These are phyloP conservation scores for Picea sitchensis DNA, from an alignment of 75 land plant genomes.

Conservation along the genomic window DNA sequence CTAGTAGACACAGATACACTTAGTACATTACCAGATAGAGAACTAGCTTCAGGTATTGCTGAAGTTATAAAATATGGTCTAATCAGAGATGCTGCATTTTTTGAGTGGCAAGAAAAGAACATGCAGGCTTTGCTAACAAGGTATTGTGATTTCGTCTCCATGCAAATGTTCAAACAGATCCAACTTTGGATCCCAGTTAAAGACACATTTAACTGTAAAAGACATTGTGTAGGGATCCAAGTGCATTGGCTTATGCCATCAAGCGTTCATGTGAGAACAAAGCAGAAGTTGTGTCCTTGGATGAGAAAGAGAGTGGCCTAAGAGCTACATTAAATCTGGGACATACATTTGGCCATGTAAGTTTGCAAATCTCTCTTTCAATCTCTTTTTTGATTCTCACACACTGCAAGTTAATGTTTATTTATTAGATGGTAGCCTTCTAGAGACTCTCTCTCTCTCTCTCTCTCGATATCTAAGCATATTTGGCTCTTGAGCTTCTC, in stretches of 20 bases:
- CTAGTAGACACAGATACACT: conserved; percentile 90
- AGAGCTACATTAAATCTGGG: conserved; percentile 92
- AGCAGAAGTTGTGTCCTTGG: conserved; percentile 94
- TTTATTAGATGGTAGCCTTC: not conserved
- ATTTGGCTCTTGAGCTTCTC: no score
- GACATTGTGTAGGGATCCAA: conserved; percentile 61
- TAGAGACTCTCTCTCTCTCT: no score
- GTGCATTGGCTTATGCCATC: conserved; percentile 86
- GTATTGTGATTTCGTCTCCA: conserved; percentile 24
- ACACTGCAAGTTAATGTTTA: no score
- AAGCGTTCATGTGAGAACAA: conserved; percentile 96
- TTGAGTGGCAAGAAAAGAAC: conserved; percentile 97
- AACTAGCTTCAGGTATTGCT: conserved; percentile 89
- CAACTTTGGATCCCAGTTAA: not conserved
- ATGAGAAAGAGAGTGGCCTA: conserved; percentile 92
- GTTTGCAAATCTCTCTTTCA: conserved; percentile 7
- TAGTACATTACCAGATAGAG: conserved; percentile 83
- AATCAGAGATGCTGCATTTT: conserved; percentile 88
- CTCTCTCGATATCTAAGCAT: no score
- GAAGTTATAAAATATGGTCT: conserved; percentile 95
- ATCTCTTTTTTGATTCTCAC: no score
- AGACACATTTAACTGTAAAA: not conserved
- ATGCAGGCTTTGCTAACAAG: conserved; percentile 69
- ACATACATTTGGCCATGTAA: conserved; percentile 97
- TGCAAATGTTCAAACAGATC: not conserved